Evolutionary conservation across 2,329 filamentous ascomycete genomes (phyloP), one percentile per base, ranked within the genome.

Genomic region (Ophiostoma pallidulum): DNA sequence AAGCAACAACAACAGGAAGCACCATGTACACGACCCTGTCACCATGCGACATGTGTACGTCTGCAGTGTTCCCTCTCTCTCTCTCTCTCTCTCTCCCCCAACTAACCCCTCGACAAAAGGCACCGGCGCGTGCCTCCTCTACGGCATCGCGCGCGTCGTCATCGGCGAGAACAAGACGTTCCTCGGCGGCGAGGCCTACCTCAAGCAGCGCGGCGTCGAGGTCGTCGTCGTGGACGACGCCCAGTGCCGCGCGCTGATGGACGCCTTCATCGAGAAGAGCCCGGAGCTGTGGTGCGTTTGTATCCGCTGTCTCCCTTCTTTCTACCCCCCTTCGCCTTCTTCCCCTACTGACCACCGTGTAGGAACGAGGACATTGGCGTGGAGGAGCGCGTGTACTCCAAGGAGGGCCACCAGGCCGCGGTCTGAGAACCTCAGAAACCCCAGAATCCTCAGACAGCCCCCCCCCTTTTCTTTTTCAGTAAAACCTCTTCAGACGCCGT

Each of bases 11-110:
- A 1, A 4, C 18, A 51, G 80, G 80, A 26, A 76, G 81, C 31
- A 89, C 84, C n/a, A 88, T 90, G 82, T 90, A 86, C 65, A 90
- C 85, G 3, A 88, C 84, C 1, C 69, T 90, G 7, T 86, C 82
- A 3, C 85, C 84, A 1, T 90, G 85, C 62, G 82, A 86, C 59
- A 89, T 89, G 84, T 90, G 82, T 62, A 54, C n/a, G 18, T 40
- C 16, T 26, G 19, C 37, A 3, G n/a, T 24, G 26, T 39, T 18
- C n/a, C 6, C 5, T 7, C n/a, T 18, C 4, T 26, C 28, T 28
- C 4, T 8, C 31, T 24, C 19, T 9, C 29, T 36, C 8, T 42
- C 28, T n/a, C 3, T n/a, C 16, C n/a, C 16, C 36, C n/a, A n/a
- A n/a, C n/a, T n/a, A n/a, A n/a, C n/a, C n/a, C n/a, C n/a, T n/a